Percentiles rank a stretch among this genome's conserved stretches.
phyloP scores from a whole-genome alignment of 768 basidiomycete species.

The Lyophyllum shimeji region DNA sequence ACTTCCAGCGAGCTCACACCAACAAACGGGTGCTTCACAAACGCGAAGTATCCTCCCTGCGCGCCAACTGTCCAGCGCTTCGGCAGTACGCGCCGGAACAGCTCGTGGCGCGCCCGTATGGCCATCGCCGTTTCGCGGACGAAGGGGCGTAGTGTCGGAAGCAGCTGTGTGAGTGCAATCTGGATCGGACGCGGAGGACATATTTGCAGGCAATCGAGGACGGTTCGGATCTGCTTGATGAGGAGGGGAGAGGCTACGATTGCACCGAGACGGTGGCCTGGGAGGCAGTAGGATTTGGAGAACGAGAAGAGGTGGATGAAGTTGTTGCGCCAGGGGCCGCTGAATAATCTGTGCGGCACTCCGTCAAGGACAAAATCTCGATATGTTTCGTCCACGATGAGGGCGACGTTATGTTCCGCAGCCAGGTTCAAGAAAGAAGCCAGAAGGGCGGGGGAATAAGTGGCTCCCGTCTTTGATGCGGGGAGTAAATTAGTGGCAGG shows the following conservation, averaged over 20 bases:
- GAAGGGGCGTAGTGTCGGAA: conserved; percentile 52
- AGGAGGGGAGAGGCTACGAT: conserved; percentile 62
- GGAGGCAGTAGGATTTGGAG: conserved; percentile 79
- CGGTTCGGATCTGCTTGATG: conserved; percentile 43
- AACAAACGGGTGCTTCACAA: conserved; percentile 65
- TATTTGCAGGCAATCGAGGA: conserved; percentile 79
- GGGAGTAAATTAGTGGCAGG: neutral
- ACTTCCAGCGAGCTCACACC: conserved; percentile 50
- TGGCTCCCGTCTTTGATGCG: conserved; percentile 58
- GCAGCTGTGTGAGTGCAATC: conserved; percentile 56
- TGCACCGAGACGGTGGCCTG: conserved; percentile 78
- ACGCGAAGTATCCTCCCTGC: conserved; percentile 78
- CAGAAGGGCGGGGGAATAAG: conserved; percentile 59
- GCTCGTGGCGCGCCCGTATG: conserved; percentile 49
- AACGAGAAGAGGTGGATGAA: conserved; percentile 77
- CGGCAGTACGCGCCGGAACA: conserved; percentile 54
- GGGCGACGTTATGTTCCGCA: conserved; percentile 48
- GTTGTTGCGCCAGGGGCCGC: conserved; percentile 53
- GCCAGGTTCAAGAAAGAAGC: conserved; percentile 62
- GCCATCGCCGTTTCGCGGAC: conserved; percentile 49
- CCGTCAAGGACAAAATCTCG: conserved; percentile 65
- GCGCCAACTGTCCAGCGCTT: conserved; percentile 60
- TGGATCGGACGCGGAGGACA: conserved; percentile 78
- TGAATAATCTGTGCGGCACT: conserved; percentile 58
- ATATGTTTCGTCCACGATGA: conserved; percentile 89